Evolutionary conservation across 2,329 filamentous ascomycete species (phyloP), one percentile per base, ranked within the genome.

Genomic region (Penicillium sp.): DNA sequence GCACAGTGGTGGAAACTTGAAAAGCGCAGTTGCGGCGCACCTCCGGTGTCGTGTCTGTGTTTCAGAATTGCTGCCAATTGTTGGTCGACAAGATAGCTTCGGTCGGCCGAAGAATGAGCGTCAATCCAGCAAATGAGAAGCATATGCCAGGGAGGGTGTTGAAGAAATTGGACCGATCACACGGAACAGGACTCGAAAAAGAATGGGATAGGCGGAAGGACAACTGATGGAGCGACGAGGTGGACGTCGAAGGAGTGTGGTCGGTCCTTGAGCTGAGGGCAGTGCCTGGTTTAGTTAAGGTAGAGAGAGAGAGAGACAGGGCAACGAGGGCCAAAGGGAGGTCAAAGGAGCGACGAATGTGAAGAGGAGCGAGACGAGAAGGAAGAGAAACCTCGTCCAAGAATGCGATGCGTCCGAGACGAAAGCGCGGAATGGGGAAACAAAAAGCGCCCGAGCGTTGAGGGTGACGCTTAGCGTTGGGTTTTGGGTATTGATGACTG

Each of bases 131-230:
- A 25, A 13, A 13, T 39, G 34, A 27, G 11, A 32, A 13, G 40
- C 4, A 5, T 32, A 7, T 32, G 29, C 29, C 4, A 4, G 29
- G 26, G n/a, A 39, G 32, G 33, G 38, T n/a, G 34, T 32, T 32
- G 35, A 49, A 37, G 45, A 45, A 33, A 43, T 25, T 47, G 24
- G 50, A 55, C 43, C 47, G 53, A 55, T 53, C 53, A 51, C 50
- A 55, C 46, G 36, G 38, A 43, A 34, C 38, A 46, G 11, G 29
- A 32, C 29, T 32, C 29, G 29, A 32, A 32, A 32, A 11, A 4
- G 29, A 32, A 11, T 32, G 29, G 7, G 29, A 46, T 47, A 33
- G 24, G 42, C 38, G 38, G 28, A 41, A 27, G 27, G 25, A 29
- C 29, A 43, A 37, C 33, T 36, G 39, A 41, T 38, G 37, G 43